Evolutionary conservation across 768 basidiomycete species (phyloP).

Genomic region (Chiua virens): DNA sequence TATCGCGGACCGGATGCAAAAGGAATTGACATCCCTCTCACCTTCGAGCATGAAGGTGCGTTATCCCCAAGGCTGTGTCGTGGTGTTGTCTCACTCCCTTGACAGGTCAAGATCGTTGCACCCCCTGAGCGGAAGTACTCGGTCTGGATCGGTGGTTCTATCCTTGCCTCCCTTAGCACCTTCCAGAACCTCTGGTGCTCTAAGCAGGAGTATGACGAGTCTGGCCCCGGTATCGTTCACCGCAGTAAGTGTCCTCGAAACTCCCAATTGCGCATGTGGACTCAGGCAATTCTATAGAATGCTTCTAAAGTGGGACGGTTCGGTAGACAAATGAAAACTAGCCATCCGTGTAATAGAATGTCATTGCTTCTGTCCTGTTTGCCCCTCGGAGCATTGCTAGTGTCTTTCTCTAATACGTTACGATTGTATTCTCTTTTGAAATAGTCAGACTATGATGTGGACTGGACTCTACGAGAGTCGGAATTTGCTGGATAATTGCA

Average conservation of each 20-base stretch:
- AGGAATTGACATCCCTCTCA: slow-evolving; percentile 77
- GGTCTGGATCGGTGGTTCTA: slow-evolving; percentile 91
- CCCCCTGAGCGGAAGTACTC: slow-evolving; percentile 95
- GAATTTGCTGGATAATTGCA: background rate
- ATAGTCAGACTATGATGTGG: background rate
- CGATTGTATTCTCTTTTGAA: slow-evolving; percentile 17
- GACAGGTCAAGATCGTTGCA: slow-evolving; percentile 84
- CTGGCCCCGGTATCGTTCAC: slow-evolving; percentile 76
- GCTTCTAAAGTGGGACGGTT: slow-evolving; percentile 22
- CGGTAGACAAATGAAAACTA: slow-evolving; percentile 21
- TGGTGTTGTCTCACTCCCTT: background rate
- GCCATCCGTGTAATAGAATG: slow-evolving; percentile 29
- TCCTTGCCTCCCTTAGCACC: slow-evolving; percentile 85
- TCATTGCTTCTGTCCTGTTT: slow-evolving; percentile 14
- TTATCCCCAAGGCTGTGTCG: background rate
- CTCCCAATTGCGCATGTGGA: background rate
- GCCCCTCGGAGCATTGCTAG: slow-evolving; percentile 14
- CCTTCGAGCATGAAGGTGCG: slow-evolving; percentile 85
- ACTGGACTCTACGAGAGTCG: background rate
- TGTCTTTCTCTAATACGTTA: slow-evolving; percentile 18
- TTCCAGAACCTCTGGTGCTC: slow-evolving; percentile 98
- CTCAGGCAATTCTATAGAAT: slow-evolving; percentile 14
- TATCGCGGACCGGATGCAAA: slow-evolving; percentile 95
- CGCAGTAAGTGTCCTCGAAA: slow-evolving; percentile 51
- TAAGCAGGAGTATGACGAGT: slow-evolving; percentile 91